A percentile compares a stretch with the other conserved stretches of the same genome.
phyloP scores from a whole-genome alignment of 805 yeast genomes.

The Nakazawaea siamensis region DNA sequence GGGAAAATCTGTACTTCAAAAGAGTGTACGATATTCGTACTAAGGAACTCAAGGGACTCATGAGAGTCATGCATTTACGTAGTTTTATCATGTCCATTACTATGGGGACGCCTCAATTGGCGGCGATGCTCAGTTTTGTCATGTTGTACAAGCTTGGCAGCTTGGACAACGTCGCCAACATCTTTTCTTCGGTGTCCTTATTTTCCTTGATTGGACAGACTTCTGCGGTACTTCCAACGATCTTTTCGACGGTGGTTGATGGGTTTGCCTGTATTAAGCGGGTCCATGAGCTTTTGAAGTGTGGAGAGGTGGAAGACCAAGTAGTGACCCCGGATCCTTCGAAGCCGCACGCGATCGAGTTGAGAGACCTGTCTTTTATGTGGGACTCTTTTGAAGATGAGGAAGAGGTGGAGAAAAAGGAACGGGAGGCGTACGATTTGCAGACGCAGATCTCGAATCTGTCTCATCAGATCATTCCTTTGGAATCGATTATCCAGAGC shows the following conservation, averaged over 20 bases:
- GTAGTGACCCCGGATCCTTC: background rate
- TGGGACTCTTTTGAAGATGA: too few relatives aligned
- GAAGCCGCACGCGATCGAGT: too few relatives aligned
- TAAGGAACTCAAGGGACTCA: conserved; percentile 30
- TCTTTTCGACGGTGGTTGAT: conserved; percentile 36
- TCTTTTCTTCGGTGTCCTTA: conserved; percentile 33
- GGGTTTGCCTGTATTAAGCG: conserved; percentile 31
- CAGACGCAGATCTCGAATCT: background rate
- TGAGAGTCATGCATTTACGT: conserved; percentile 31
- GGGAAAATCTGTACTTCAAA: conserved; percentile 35
- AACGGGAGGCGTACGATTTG: conserved; percentile 11
- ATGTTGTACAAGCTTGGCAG: conserved; percentile 30
- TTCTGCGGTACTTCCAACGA: conserved; percentile 33
- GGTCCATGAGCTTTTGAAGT: conserved; percentile 15
- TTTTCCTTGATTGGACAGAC: conserved; percentile 35
- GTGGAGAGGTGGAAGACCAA: conserved; percentile 19
- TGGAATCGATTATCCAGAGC: too few relatives aligned
- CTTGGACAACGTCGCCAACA: conserved; percentile 27
- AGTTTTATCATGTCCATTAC: conserved; percentile 35
- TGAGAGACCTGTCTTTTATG: too few relatives aligned
- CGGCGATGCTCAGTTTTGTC: conserved; percentile 36
- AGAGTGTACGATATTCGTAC: conserved; percentile 26
- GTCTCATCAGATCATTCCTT: too few relatives aligned
- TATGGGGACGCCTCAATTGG: conserved; percentile 31
- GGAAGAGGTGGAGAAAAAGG: conserved; percentile 14